Conservation (phyloP, 306 rosid species). For the Cotoneaster glaucophyllus region DNA sequence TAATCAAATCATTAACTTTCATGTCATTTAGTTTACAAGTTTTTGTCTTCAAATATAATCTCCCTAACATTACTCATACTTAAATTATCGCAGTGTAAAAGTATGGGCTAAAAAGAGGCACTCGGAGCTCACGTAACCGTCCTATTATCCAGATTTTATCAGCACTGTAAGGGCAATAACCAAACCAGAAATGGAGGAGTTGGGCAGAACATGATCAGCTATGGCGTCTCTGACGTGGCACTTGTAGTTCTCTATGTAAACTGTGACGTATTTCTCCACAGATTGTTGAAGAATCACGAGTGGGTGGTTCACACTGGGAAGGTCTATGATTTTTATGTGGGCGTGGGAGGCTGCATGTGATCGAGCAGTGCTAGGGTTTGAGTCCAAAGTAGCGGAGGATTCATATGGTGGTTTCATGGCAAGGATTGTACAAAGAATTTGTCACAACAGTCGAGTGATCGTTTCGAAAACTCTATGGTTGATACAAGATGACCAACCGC, state of each 20-base stretch:
- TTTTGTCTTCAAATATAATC: too few relatives aligned
- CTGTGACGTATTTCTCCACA: background rate
- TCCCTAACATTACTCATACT: too few relatives aligned
- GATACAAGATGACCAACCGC: constrained; percentile 13
- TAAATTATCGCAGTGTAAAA: too few relatives aligned
- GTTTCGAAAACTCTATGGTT: constrained; percentile 9
- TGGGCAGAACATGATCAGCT: background rate
- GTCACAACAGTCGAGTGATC: background rate
- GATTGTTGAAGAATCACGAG: background rate
- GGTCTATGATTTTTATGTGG: constrained; percentile 6
- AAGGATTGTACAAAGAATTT: constrained; percentile 17
- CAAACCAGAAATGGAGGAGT: background rate
- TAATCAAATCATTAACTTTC: too few relatives aligned
- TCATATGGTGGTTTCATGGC: constrained; percentile 8
- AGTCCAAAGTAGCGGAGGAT: background rate
- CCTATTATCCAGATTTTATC: too few relatives aligned
- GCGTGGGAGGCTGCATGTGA: background rate
- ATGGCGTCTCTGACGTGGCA: constrained; percentile 13
- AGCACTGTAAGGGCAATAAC: background rate
- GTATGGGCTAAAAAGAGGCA: too few relatives aligned
- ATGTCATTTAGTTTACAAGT: too few relatives aligned
- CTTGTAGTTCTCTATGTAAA: constrained; percentile 1
- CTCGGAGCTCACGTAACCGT: too few relatives aligned
- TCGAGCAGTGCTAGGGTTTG: background rate
- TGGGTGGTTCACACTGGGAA: background rate